A percentile compares a stretch with the other conserved stretches of the same genome.
These are phyloP conservation scores for Hygrophoropsis aurantiaca DNA, from an alignment of 768 basidiomycete species.

Conservation along the genomic window DNA sequence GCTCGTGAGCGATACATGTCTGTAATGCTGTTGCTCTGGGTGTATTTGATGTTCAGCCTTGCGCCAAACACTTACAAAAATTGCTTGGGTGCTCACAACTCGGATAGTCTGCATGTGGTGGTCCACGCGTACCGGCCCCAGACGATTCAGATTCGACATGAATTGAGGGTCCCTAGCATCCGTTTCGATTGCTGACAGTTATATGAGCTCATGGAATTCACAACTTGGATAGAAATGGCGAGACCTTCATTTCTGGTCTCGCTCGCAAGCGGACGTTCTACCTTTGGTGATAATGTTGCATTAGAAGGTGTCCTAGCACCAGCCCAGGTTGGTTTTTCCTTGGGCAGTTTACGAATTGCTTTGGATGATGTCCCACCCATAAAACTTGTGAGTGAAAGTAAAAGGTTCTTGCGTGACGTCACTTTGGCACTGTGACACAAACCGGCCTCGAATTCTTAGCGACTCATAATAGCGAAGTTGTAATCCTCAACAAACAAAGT, in stretches of 20 bases:
- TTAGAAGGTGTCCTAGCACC: conserved; percentile 38
- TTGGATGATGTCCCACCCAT: conserved; percentile 72
- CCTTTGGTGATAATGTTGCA: conserved; percentile 14
- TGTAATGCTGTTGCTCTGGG: conserved; percentile 31
- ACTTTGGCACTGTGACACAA: no score
- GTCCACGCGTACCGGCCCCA: conserved; percentile 73
- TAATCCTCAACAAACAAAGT: no score
- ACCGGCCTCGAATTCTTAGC: no score
- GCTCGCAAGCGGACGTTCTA: conserved; percentile 41
- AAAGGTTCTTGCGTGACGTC: no score
- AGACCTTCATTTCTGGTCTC: conserved; percentile 53
- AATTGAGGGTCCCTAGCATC: conserved; percentile 77
- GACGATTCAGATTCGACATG: conserved; percentile 56
- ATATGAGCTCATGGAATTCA: not conserved
- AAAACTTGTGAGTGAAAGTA: not conserved
- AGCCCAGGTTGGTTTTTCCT: conserved; percentile 47
- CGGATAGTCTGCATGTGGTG: conserved; percentile 54
- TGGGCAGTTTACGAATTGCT: conserved; percentile 55
- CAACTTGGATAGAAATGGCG: conserved; percentile 4
- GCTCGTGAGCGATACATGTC: conserved; percentile 53
- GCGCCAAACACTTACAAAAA: not conserved
- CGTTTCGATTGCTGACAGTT: conserved; percentile 49
- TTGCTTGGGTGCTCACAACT: conserved; percentile 38
- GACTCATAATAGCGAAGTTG: no score
- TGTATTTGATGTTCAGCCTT: not conserved